Conservation (phyloP, 129 eudicot species). For the Lonicera japonica region DNA sequence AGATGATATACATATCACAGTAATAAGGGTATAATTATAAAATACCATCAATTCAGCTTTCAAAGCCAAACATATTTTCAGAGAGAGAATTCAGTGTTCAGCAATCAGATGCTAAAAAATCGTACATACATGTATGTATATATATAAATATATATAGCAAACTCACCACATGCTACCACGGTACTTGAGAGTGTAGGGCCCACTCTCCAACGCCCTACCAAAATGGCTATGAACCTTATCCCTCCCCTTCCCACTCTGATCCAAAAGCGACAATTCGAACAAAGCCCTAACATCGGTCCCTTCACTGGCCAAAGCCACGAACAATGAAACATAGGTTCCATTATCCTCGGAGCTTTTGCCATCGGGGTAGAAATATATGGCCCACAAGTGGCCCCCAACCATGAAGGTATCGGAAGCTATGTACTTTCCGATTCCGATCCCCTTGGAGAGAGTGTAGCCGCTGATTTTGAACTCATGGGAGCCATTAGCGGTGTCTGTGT, state of each 20-base stretch:
- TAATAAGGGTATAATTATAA: too few species aligned
- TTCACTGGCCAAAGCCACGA: conserved; percentile 47
- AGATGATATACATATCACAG: too few species aligned
- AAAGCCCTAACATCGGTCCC: conserved; percentile 50
- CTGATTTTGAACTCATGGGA: conserved; percentile 46
- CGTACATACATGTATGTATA: neutral
- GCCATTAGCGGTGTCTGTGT: conserved; percentile 34
- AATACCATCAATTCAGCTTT: too few species aligned
- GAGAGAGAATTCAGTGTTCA: too few species aligned
- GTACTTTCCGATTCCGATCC: conserved; percentile 46
- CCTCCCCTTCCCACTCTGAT: conserved; percentile 48
- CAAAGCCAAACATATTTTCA: too few species aligned
- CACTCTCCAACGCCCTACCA: conserved; percentile 40
- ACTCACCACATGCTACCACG: conserved; percentile 61
- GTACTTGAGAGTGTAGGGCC: conserved; percentile 47
- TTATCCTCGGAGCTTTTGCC: conserved; percentile 49
- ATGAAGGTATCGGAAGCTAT: conserved; percentile 38
- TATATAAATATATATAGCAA: neutral
- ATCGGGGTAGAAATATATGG: conserved; percentile 49
- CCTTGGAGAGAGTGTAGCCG: conserved; percentile 42
- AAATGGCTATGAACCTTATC: conserved; percentile 52
- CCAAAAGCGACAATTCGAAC: conserved; percentile 43
- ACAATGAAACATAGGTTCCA: conserved; percentile 37
- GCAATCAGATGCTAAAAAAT: too few species aligned
- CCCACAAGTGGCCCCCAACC: conserved; percentile 50